Conservation (phyloP, 495 filamentous ascomycete species). For the Xylaria curta region DNA sequence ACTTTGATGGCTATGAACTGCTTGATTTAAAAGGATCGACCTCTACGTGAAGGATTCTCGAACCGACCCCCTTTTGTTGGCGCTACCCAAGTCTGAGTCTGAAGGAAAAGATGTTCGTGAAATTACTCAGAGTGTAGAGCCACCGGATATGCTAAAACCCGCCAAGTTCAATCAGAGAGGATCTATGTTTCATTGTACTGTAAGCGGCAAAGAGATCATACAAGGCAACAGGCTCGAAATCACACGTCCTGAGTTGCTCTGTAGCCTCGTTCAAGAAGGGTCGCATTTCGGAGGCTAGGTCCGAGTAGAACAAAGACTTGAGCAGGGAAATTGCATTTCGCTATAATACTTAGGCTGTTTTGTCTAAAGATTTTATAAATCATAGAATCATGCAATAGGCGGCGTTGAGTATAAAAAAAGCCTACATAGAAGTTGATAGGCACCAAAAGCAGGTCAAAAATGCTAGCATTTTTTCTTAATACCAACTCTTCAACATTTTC, state of each 20-base stretch:
- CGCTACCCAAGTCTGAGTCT: neutral
- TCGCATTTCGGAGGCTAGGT: neutral
- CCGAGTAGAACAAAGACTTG: neutral
- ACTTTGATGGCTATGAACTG: too few species aligned
- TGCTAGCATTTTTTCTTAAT: too few species aligned
- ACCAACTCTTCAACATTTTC: too few species aligned
- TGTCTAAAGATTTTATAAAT: neutral
- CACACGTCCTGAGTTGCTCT: neutral
- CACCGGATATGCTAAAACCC: neutral
- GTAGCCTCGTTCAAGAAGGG: neutral
- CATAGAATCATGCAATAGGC: neutral
- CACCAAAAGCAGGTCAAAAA: too few species aligned
- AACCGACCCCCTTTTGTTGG: too few species aligned
- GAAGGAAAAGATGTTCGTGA: neutral
- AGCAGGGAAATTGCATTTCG: neutral
- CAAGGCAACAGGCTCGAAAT: constrained; percentile 2
- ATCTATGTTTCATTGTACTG: neutral
- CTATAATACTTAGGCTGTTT: neutral
- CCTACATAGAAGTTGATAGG: neutral
- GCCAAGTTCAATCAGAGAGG: neutral
- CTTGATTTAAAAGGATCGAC: too few species aligned
- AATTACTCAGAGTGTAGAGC: neutral
- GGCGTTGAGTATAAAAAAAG: neutral
- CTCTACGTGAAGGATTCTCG: too few species aligned
- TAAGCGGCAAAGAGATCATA: neutral